Base-by-base conservation (phyloP, 805 yeast species). In the Hanseniaspora osmophila region DNA sequence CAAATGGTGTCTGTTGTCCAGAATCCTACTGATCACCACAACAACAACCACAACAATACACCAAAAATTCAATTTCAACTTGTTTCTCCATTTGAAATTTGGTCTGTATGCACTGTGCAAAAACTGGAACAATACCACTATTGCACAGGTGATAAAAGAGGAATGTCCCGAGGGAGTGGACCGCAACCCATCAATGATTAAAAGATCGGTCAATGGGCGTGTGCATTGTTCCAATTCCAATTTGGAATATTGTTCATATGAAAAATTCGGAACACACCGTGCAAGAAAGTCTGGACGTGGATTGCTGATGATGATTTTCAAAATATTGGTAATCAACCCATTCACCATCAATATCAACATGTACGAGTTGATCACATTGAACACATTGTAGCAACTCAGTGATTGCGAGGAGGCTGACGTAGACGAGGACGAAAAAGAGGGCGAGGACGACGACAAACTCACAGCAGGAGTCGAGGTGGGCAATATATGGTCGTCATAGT, bases 111-210 rank as follows among this genome's bases (percentile, higher is more conserved):
- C 44, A 37, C 45, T 57, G 60, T 60, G 61, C 55, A 40, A 51
- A 19, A 18, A 38, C 11, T 38, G 30, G 42, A 49, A 58, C 35
- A 54, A 40, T 41, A 51, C 57, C 4, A 53, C 56, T 44, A 58
- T 52, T 1, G 55, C 52, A 18, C 51, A 37, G 6, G 50, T 41
- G 18, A 52, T 52, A 29, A 59, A 50, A 48, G 60, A 56, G 6
- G 61, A 52, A 45, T 59, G 63, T 3, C 63, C 62, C 44, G 60
- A 56, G 29, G 63, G 63, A 2, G 63, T 58, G 47, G 59, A 54
- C 33, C 57, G 54, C 37, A 59, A 47, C 6, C 63, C 63, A 41
- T 59, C 63, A 33, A 45, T 47, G 10, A 59, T 50, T 10, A 56
- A 32, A 18, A 41, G 44, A 35, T 43, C 45, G 45, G 57, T 47